Percentiles rank a stretch among this genome's conserved stretches.
phyloP scores from a whole-genome alignment of 2,329 filamentous ascomycete genomes.

The Mollisia scopiformis region DNA sequence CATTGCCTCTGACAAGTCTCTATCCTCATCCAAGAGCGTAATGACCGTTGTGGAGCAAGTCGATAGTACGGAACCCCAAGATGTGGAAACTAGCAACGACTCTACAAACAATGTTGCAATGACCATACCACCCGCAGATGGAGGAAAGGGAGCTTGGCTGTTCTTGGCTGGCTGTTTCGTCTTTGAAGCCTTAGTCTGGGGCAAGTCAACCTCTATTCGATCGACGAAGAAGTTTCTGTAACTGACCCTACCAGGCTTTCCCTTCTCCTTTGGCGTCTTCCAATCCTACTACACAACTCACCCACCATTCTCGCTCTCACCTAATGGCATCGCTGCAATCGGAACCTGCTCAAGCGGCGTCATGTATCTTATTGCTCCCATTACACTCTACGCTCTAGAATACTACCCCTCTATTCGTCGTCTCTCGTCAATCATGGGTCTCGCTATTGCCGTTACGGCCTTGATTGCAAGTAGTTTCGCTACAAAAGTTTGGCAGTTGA shows the following conservation, averaged over 20 bases:
- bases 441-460: slow-evolving; percentile 39
- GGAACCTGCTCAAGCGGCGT: slow-evolving; percentile 38
- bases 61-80: neutral
- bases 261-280: slow-evolving; percentile 45
- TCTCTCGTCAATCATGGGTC: slow-evolving; percentile 35
- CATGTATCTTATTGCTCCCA: slow-evolving; percentile 32
- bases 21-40: neutral
- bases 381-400: slow-evolving; percentile 27
- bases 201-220: slow-evolving; percentile 34
- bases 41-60: neutral
- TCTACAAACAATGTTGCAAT: neutral
- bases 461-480: slow-evolving; percentile 48
- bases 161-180: slow-evolving; percentile 54
- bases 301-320: slow-evolving; percentile 38
- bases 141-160: slow-evolving; percentile 53
- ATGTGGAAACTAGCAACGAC: neutral
- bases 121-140: slow-evolving; percentile 45
- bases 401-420: slow-evolving; percentile 38
- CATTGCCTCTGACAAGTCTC: neutral
- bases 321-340: slow-evolving; percentile 46
- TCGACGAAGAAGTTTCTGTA: neutral
- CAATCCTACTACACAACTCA: slow-evolving; percentile 46
- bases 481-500: slow-evolving; percentile 44
- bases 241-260: slow-evolving; percentile 33
- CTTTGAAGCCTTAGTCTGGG: slow-evolving; percentile 57